Percentiles rank a stretch among this genome's conserved stretches.
phyloP scores from a whole-genome alignment of 352 stramenopile genomes.

The Bremia lactucae region DNA sequence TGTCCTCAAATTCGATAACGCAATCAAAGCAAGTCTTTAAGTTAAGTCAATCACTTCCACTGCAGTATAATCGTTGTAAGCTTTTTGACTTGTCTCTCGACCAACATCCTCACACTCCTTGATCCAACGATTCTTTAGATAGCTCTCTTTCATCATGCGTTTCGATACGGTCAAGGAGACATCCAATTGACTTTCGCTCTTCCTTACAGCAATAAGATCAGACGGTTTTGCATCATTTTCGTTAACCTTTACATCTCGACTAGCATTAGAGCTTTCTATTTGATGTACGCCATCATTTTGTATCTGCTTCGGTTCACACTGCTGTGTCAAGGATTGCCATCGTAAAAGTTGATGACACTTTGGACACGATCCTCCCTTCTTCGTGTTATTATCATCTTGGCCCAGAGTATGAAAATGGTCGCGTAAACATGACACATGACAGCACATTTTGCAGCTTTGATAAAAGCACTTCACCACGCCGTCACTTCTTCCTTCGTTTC shows the following conservation, averaged over 20 bases:
- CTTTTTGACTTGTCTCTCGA: no score
- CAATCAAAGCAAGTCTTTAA: background rate
- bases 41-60: conserved; percentile 19
- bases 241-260: no score
- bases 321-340: conserved; percentile 31
- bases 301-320: conserved; percentile 5
- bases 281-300: background rate
- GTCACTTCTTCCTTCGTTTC: conserved; percentile 1
- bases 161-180: no score
- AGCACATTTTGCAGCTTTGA: conserved; percentile 27
- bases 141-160: no score
- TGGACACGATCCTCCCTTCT: conserved; percentile 28
- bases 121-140: no score
- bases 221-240: no score
- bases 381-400: conserved; percentile 1
- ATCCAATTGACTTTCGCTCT: no score
- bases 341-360: conserved; percentile 28
- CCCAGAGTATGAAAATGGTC: conserved; percentile 41
- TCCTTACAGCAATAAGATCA: no score
- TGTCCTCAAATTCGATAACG: no score
- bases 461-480: conserved; percentile 32
- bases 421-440: conserved; percentile 33
- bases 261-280: conserved; percentile 1
- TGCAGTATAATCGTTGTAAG: no score
- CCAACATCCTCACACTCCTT: no score